Percentiles rank a stretch among this genome's conserved stretches.
phyloP scores from a whole-genome alignment of 1,284 basidiomycete species.

The Ceratobasidium sp. region DNA sequence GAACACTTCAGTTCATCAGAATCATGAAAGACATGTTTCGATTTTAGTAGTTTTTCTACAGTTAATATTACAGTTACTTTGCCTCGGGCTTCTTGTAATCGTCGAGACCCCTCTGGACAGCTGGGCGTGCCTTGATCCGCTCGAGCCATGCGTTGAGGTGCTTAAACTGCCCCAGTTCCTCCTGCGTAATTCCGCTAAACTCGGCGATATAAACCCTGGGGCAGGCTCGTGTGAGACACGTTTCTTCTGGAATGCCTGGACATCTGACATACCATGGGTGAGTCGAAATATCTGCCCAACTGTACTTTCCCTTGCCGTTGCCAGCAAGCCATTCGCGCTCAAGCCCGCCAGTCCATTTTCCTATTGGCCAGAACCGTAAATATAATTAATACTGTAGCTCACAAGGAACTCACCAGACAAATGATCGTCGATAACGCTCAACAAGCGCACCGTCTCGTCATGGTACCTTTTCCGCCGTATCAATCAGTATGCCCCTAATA shows the following conservation, averaged over 20 bases:
- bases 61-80: neutral
- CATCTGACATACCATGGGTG: constrained; percentile 17
- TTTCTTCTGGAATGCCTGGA: neutral
- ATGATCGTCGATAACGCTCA: constrained; percentile 42
- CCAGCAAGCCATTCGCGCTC: constrained; percentile 39
- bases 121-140: constrained; percentile 31
- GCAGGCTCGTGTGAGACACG: neutral
- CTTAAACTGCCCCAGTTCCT: constrained; percentile 35
- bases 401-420: constrained; percentile 24
- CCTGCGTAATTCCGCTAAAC: constrained; percentile 37
- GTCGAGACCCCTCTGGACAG: constrained; percentile 34
- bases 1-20: neutral
- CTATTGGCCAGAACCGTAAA: neutral
- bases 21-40: neutral
- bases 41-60: neutral
- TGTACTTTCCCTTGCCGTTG: constrained; percentile 42
- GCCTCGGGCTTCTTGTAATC: constrained; percentile 40
- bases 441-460: constrained; percentile 31
- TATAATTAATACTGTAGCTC: neutral
- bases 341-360: constrained; percentile 26
- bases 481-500: neutral
- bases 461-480: constrained; percentile 19
- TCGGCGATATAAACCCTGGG: constrained; percentile 40
- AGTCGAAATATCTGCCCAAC: constrained; percentile 41
- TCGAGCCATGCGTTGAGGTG: constrained; percentile 39